Conservation (phyloP, 2,329 filamentous ascomycete species). For the Scortechinia acanthostroma region DNA sequence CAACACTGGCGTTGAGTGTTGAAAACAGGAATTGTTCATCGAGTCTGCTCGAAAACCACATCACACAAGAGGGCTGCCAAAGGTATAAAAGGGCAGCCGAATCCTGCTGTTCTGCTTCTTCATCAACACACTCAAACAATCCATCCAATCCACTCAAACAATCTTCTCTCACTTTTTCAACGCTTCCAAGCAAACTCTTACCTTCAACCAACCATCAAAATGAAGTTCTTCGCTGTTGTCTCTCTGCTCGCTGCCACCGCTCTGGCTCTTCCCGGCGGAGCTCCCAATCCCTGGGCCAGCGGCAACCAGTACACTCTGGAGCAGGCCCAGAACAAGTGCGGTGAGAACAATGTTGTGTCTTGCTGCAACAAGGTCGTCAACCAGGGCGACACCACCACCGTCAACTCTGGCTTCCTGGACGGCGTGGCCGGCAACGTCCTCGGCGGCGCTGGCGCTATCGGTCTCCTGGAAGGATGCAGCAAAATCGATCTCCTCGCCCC, state of each 20-base stretch:
- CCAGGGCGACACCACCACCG: not conserved
- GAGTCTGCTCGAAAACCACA: no score
- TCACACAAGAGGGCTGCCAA: no score
- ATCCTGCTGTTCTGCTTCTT: no score
- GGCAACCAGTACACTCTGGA: no score
- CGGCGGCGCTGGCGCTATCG: not conserved
- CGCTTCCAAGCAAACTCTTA: not conserved
- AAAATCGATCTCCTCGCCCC: not conserved
- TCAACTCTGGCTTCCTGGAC: not conserved
- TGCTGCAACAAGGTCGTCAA: not conserved
- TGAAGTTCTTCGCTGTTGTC: conserved; percentile 1
- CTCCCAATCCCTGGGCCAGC: conserved; percentile 6
- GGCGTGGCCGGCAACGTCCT: not conserved
- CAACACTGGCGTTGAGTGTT: no score
- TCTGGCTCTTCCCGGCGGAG: conserved; percentile 9
- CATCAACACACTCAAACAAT: no score
- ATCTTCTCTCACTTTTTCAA: conserved; percentile 1
- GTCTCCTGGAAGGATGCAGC: not conserved
- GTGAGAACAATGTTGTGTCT: not conserved
- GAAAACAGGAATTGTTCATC: no score
- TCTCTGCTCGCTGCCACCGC: not conserved
- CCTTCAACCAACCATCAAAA: conserved; percentile 1
- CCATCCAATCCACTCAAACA: not conserved
- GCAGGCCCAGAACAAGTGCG: not conserved
- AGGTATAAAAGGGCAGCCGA: no score